phyloP scores from a whole-genome alignment of 2,329 filamentous ascomycete species.

The Didymella sp. region DNA sequence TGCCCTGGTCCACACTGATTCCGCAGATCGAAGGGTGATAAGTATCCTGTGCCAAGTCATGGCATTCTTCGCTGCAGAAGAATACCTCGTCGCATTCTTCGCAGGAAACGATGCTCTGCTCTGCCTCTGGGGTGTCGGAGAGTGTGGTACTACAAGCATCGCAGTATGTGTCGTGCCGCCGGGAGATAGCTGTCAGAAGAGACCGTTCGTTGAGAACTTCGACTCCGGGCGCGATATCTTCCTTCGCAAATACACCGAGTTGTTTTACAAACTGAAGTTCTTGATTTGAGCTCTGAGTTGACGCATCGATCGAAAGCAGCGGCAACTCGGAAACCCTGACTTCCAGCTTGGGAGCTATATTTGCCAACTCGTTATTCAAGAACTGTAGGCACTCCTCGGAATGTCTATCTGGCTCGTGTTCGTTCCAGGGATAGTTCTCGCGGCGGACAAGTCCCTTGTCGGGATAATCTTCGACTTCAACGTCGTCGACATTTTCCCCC shows the following conservation, averaged over 20 bases:
- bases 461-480: conserved; percentile 65
- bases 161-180: conserved; percentile 84
- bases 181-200: conserved; percentile 86
- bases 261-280: conserved; percentile 70
- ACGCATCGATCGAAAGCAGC: conserved; percentile 56
- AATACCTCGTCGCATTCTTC: conserved; percentile 64
- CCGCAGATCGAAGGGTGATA: conserved; percentile 68
- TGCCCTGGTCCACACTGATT: conserved; percentile 60
- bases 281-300: conserved; percentile 54
- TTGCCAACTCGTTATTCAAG: conserved; percentile 73
- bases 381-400: conserved; percentile 64
- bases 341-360: conserved; percentile 80
- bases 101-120: conserved; percentile 53
- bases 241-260: conserved; percentile 86
- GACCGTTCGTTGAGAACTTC: conserved; percentile 82
- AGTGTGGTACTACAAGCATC: conserved; percentile 84
- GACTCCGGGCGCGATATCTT: conserved; percentile 79
- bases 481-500: conserved; percentile 44
- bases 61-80: conserved; percentile 66
- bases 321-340: conserved; percentile 80
- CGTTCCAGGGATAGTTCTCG: conserved; percentile 70
- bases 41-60: conserved; percentile 59
- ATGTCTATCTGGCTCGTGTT: conserved; percentile 65
- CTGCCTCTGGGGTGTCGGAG: conserved; percentile 51
- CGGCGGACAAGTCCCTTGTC: conserved; percentile 73